Conservation (phyloP, 2,329 filamentous ascomycete species). For the Colletotrichum sublineola region DNA sequence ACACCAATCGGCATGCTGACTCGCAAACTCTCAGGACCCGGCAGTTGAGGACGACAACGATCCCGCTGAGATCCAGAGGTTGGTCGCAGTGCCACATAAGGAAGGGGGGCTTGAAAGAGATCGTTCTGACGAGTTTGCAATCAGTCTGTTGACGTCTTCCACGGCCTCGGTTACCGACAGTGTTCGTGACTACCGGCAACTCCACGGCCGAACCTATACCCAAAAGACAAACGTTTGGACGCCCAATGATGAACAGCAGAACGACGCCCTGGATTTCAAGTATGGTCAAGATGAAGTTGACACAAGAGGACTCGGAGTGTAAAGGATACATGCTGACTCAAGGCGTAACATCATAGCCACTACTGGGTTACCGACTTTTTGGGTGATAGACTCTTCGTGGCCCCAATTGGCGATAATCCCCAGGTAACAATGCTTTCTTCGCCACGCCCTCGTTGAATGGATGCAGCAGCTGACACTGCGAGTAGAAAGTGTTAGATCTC, state of each 20-base stretch:
- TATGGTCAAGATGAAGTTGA: background rate
- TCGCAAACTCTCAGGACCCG: background rate
- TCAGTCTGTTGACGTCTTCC: conserved; percentile 35
- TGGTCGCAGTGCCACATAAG: background rate
- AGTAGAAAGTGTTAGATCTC: conserved; percentile 56
- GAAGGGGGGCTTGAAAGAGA: background rate
- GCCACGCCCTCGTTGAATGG: background rate
- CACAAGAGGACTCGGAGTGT: background rate
- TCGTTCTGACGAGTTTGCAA: background rate
- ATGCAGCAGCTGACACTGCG: background rate
- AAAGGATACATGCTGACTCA: background rate
- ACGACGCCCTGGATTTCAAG: conserved; percentile 36
- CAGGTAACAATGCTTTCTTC: conserved; percentile 24
- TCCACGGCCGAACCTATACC: conserved; percentile 50
- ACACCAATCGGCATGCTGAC: background rate
- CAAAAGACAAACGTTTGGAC: conserved; percentile 47
- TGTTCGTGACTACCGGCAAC: conserved; percentile 50
- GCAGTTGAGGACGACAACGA: background rate
- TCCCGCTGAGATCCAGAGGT: background rate
- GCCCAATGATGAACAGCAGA: conserved; percentile 45
- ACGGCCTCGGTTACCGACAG: conserved; percentile 50
- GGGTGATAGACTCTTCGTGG: conserved; percentile 52
- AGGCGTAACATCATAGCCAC: background rate
- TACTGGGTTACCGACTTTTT: conserved; percentile 46
- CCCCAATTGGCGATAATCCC: conserved; percentile 51